Percentiles rank a stretch among this genome's conserved stretches.
Conservation (phyloP, 768 basidiomycete species). For the Lyophyllum semitale region DNA sequence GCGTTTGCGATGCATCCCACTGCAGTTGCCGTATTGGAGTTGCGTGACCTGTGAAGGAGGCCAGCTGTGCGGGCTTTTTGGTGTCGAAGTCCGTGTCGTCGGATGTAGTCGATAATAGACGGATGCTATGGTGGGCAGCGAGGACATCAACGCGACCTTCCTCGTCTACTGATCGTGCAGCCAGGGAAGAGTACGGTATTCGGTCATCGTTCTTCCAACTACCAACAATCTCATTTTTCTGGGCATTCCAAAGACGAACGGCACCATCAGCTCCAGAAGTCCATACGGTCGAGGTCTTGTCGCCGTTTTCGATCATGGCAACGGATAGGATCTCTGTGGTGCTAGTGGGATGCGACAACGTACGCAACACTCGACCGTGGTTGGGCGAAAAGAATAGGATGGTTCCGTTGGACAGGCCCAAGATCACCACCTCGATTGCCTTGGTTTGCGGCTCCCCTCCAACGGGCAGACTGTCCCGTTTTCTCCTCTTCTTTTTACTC, state of each 20-base stretch:
- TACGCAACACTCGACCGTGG: slow-evolving; percentile 56
- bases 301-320: slow-evolving; percentile 30
- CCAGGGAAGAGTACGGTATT: slow-evolving; percentile 57
- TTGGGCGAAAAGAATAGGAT: slow-evolving; percentile 61
- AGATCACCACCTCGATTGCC: slow-evolving; percentile 45
- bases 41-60: slow-evolving; percentile 67
- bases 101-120: slow-evolving; percentile 43
- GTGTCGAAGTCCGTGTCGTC: slow-evolving; percentile 26
- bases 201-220: slow-evolving; percentile 60
- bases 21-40: slow-evolving; percentile 52
- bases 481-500: slow-evolving; percentile 58
- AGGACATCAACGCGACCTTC: slow-evolving; percentile 49
- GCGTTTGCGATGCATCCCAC: slow-evolving; percentile 48
- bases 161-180: slow-evolving; percentile 39
- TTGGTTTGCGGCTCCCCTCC: slow-evolving; percentile 24
- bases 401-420: slow-evolving; percentile 66
- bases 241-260: slow-evolving; percentile 59
- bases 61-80: slow-evolving; percentile 45
- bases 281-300: slow-evolving; percentile 43
- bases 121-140: slow-evolving; percentile 61
- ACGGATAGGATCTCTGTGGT: slow-evolving; percentile 54
- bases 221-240: slow-evolving; percentile 47
- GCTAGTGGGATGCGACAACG: slow-evolving; percentile 56
- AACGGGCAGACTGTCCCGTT: slow-evolving; percentile 32
- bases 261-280: slow-evolving; percentile 59